Evolutionary conservation across 371 early-diverging fungal species (phyloP), one percentile per base, ranked within the genome.

Genomic region (Zychaea mexicana): DNA sequence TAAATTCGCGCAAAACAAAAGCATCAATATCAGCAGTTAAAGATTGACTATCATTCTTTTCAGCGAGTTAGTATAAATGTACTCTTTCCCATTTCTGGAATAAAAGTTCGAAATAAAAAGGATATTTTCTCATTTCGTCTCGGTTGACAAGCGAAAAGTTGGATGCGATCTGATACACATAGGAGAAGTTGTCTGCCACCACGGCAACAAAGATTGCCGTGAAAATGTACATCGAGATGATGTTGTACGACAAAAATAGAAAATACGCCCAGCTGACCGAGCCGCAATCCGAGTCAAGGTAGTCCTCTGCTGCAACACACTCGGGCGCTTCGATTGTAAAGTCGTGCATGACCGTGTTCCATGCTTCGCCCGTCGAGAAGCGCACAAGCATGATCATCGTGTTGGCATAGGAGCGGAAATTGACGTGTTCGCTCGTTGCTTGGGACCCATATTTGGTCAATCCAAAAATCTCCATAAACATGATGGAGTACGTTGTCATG

Each of bases 151-250:
- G 52, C 1, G 85, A 85, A 57, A 85, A 86, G 19, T 83, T 81
- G 26, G 86, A 80, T 2, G 83, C 81, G 42, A 86, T 85, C 60
- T 90, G 88, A 59, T 90, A 88, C 13, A 86, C 85, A 57, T 88
- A 90, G 3, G 86, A 84, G 57, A 90, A 91, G 68, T 88, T 90
- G 65, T 90, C 90, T 47, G 88, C 76, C 27, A 91, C 89, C 31
- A 90, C 85, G 13, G 86, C 89, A 5, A 89, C 85, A 70, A 90
- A 90, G 73, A 91, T 85, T 64, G 86, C 87, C 0, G 83, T 83
- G 58, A 91, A 88, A 42, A 91, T 91, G 62, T 90, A 89, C 89
- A 88, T 91, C 42, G 90, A 90, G 13, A 91, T 82, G 47, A 91
- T 82, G 64, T 88, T 88, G 74, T 88, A 91, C 0, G 86, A 73